Evolutionary conservation across 176 grass and related monocot species (phyloP), one percentile per base, ranked within the genome.

Genomic region (Ensete glaucum): DNA sequence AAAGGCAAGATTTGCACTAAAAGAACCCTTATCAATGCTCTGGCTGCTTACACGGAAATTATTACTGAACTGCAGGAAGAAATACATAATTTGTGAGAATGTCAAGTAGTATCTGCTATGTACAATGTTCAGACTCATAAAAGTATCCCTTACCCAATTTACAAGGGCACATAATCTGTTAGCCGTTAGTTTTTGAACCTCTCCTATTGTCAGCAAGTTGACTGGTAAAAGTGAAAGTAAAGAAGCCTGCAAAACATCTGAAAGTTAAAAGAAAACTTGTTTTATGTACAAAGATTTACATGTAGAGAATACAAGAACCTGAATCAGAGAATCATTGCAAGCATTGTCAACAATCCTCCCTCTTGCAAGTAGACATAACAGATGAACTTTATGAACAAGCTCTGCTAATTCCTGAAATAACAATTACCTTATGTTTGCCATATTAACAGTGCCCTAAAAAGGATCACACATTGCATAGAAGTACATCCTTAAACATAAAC

Each of bases 241-340:
- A n/a, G 88, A 93, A 70, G 88, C 94, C 94, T 98, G 84, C 52
- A 87, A 77, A 52, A 84, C 59, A 19, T 43, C 71, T 54, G 58
- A 85, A 25, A 74, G 71, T 72, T 56, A 20, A 75, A 84, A 66
- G 1, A 77, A 71, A 12, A 63, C 1, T 12, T 67, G n/a, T 62
- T 54, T 3, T 0, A 15, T 73, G 80, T 68, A 54, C 12, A 9
- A 80, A 72, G 60, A 51, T 76, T 86, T 22, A 70, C 34, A 79
- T 52, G 73, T 69, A 79, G 55, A 77, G 5, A 66, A 29, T 29
- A 51, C 52, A 78, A 75, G 17, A 72, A 98, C 94, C 94, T 98
- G 90, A 89, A 93, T 98, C 50, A 98, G 82, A 79, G 94, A 76
- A 81, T 98, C 88, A 85, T 87, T 67, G 78, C 94, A 98, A 60